Base-by-base conservation (phyloP, 2,329 filamentous ascomycete species). In the Hymenotorrendiella dingleyae region DNA sequence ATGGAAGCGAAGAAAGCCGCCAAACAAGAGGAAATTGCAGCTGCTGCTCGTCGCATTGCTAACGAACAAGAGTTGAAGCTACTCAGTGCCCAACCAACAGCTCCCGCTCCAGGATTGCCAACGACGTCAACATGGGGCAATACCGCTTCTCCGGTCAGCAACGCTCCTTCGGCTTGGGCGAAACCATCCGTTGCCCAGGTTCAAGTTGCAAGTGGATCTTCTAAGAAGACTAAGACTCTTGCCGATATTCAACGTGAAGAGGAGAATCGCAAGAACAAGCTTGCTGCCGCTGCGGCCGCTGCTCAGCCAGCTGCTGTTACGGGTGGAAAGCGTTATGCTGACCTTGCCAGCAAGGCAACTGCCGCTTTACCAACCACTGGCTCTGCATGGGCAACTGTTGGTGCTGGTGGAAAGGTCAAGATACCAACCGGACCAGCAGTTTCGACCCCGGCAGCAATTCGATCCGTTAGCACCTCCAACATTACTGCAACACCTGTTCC, bases 191-290 rank as follows among this genome's bases (percentile, higher is more conserved):
- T 65, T 32, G 33, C 53, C 40, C 74, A 72, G 55, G 54, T 62
- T 27, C 62, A 60, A 37, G 52, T 60, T 21, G 53, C 64, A 9
- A 52, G 48, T 35, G 54, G 45, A n/a, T 39, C 54, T 30, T 62
- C 64, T 28, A 62, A 65, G 22, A 62, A 60, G 67, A 93, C 94
- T 72, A 96, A 96, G 76, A 95, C 89, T 0, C 72, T 97, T 33
- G 87, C 89, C 19, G 91, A 97, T 54, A 97, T 98, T 46, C 93
- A 97, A 63, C 90, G 90, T 50, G 93, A 98, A 67, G 93, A 98
- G 60, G 93, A 97, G 61, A 75, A 76, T 14, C 82, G 86, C 52
- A 98, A 98, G 73, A 82, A 84, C 57, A 76, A 78, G 54, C 64
- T 70, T 19, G 68, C 71, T 9, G 66, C 72, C 17, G 62, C 70